Evolutionary conservation across 306 rosid species (phyloP).

Genomic region (Vigna unguiculata): DNA sequence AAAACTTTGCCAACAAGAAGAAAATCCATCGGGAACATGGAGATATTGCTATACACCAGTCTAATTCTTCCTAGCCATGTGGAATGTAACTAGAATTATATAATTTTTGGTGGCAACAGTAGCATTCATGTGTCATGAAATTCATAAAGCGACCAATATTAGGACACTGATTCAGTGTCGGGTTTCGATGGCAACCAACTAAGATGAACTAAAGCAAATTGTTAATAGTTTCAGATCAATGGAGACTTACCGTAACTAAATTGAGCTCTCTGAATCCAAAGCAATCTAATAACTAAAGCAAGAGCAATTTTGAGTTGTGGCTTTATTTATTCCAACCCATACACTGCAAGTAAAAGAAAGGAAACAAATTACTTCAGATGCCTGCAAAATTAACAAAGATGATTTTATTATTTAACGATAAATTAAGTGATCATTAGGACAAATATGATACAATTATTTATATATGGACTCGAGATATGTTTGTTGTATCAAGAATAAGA

Average conservation of each 20-base stretch:
- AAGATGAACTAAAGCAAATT: not conserved
- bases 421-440: too few species aligned
- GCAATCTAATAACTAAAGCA: constrained; percentile 60
- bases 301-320: constrained; percentile 52
- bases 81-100: not conserved
- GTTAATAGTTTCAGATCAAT: too few species aligned
- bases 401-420: too few species aligned
- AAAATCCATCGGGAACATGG: not conserved
- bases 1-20: not conserved
- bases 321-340: constrained; percentile 75
- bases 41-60: not conserved
- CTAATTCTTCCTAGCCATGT: not conserved
- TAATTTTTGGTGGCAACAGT: not conserved
- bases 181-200: not conserved
- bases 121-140: not conserved
- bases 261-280: constrained; percentile 67
- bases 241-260: not conserved
- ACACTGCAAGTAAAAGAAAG: constrained; percentile 40
- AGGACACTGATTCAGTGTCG: not conserved
- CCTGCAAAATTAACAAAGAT: too few species aligned
- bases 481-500: too few species aligned
- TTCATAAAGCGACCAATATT: not conserved
- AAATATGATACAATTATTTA: too few species aligned
- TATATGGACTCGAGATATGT: too few species aligned
- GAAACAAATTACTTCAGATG: too few species aligned